Base-by-base conservation (phyloP, 1,284 basidiomycete genomes). In the Tausonia pullulans region DNA sequence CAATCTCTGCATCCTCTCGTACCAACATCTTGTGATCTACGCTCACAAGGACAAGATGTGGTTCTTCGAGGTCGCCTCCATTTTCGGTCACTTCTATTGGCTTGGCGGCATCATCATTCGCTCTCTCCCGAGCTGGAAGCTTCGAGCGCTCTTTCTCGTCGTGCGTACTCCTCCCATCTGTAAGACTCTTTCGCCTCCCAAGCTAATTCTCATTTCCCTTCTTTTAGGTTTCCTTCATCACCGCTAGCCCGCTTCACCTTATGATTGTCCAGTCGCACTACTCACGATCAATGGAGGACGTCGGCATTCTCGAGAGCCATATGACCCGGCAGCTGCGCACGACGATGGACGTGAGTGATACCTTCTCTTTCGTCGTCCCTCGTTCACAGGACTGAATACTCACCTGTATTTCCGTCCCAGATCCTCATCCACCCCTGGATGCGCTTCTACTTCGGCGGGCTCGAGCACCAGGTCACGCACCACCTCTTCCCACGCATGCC, bases 211-310 rank as follows among this genome's bases (percentile, higher is more conserved):
- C 16, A 6, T 53, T 53, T 39, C 5, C 27, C 4, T 39, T 53
- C 10, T 5, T 53, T 8, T 2, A 7, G 52, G 16, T 64, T 16
- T 60, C 51, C 9, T 55, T 60, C 58, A 55, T 64, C 48, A 55
- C 63, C 27, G 48, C 63, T 3, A 60, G 51, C 3, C 61, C 61
- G 13, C 48, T 64, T 6, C 63, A 64, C 45, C 58, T 64, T 41
- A 53, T 55, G 63, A 64, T 64, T 45, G 63, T 64, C 40, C 63
- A 60, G n/a, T 60, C 58, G 7, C 63, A 64, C 43, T 64, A 60
- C 46, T 60, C 63, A 3, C 51, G 52, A 4, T 55, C 52, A 5
- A 55, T 55, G 58, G 58, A 60, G 13, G 63, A 64, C 58, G 60
- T 49, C 48, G 63, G 63, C 39, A 53, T 64, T n/a, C 27, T 55